These are phyloP conservation scores for Schwanniomyces polymorphus DNA, from an alignment of 805 yeast species.

Conservation along the genomic window DNA sequence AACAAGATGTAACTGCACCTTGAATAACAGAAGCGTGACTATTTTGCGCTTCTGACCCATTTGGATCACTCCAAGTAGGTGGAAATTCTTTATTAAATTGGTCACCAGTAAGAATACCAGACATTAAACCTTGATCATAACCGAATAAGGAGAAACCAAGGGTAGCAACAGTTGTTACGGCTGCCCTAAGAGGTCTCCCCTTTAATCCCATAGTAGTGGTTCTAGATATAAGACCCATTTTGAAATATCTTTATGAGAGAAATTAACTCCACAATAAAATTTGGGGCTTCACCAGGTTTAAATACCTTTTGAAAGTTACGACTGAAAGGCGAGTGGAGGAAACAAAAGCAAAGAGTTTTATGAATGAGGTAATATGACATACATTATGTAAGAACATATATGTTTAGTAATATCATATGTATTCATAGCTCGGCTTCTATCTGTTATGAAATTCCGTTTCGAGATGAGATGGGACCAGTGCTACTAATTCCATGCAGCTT, in stretches of 20 bases:
- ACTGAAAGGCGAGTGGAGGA: neutral
- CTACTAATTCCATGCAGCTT: neutral
- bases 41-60: slow-evolving; percentile 21
- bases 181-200: slow-evolving; percentile 51
- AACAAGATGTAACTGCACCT: slow-evolving; percentile 67
- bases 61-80: slow-evolving; percentile 12
- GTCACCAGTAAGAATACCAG: slow-evolving; percentile 52
- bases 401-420: neutral
- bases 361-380: neutral
- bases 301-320: neutral
- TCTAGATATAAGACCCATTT: slow-evolving; percentile 29
- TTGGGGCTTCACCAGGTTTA: neutral
- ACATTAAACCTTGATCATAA: slow-evolving; percentile 74
- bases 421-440: neutral
- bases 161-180: slow-evolving; percentile 3
- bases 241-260: neutral
- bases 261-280: neutral
- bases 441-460: neutral
- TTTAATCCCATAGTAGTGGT: slow-evolving; percentile 52
- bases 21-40: slow-evolving; percentile 29
- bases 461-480: neutral
- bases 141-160: slow-evolving; percentile 8
- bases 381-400: neutral
- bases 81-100: slow-evolving; percentile 40
- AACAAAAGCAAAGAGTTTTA: neutral